phyloP scores from a whole-genome alignment of 129 eudicot genomes.

The Tagetes erecta region DNA sequence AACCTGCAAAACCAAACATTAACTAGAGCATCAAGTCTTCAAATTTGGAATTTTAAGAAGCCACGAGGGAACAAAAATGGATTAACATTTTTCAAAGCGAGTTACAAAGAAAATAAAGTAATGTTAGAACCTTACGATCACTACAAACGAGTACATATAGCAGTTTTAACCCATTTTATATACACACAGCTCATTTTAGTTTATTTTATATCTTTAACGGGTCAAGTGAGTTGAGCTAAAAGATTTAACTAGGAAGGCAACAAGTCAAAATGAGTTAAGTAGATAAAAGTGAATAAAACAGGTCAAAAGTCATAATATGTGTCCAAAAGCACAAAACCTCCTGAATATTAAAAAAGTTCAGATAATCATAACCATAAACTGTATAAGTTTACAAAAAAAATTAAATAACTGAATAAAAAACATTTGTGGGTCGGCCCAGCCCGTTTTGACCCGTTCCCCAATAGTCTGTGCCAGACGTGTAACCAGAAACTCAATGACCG shows the following conservation, averaged over 20 bases:
- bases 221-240: constrained; percentile 1
- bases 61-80: neutral
- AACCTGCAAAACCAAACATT: neutral
- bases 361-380: neutral
- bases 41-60: neutral
- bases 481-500: constrained; percentile 17
- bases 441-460: neutral
- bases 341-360: neutral
- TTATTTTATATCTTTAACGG: neutral
- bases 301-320: neutral
- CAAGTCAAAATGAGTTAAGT: neutral
- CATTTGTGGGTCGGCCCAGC: neutral
- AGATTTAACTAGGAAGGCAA: constrained; percentile 4
- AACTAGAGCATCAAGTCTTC: neutral
- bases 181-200: neutral
- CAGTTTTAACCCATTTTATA: neutral
- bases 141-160: neutral
- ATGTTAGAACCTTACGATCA: neutral
- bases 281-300: neutral
- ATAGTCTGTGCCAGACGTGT: neutral
- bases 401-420: neutral
- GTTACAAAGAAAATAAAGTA: neutral
- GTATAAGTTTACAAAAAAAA: neutral
- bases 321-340: neutral
- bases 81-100: too few species aligned